A percentile compares a stretch with the other conserved stretches of the same genome.
Evolutionary conservation across 352 stramenopile genomes (phyloP).

Genomic region (Globisporangium barbulae): DNA sequence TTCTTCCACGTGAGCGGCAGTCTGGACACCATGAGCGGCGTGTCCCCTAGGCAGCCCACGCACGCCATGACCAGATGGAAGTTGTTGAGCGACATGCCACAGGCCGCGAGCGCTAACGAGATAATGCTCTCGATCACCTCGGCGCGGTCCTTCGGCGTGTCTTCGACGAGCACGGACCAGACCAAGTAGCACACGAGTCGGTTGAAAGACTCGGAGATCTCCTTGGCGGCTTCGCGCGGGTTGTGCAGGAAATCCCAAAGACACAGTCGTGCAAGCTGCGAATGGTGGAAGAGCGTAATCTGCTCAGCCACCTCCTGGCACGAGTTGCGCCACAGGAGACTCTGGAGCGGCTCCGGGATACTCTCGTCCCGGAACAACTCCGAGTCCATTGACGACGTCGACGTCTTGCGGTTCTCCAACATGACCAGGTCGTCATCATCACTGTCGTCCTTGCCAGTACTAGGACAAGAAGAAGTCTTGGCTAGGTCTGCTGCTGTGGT

Average conservation of each 20-base stretch:
- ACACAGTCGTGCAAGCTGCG: constrained; percentile 38
- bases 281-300: constrained; percentile 61
- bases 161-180: constrained; percentile 71
- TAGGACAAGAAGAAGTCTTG: neutral
- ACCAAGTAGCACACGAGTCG: constrained; percentile 63
- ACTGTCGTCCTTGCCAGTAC: constrained; percentile 8
- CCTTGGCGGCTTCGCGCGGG: constrained; percentile 40
- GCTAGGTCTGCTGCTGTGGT: neutral
- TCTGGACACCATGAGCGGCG: constrained; percentile 61
- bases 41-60: constrained; percentile 68
- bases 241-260: constrained; percentile 60
- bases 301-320: constrained; percentile 60
- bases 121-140: constrained; percentile 75
- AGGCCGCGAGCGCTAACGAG: constrained; percentile 47
- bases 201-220: constrained; percentile 65
- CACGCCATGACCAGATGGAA: constrained; percentile 82
- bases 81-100: constrained; percentile 47
- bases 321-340: constrained; percentile 46
- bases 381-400: constrained; percentile 34
- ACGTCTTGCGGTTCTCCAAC: constrained; percentile 10
- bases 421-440: constrained; percentile 2
- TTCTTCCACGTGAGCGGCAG: constrained; percentile 72
- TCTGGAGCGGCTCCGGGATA: constrained; percentile 37
- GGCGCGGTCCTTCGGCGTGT: constrained; percentile 59
- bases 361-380: constrained; percentile 41